Evolutionary conservation across 2,329 filamentous ascomycete genomes (phyloP), one percentile per base, ranked within the genome.

Genomic region (Cercospora zeae-maydis): DNA sequence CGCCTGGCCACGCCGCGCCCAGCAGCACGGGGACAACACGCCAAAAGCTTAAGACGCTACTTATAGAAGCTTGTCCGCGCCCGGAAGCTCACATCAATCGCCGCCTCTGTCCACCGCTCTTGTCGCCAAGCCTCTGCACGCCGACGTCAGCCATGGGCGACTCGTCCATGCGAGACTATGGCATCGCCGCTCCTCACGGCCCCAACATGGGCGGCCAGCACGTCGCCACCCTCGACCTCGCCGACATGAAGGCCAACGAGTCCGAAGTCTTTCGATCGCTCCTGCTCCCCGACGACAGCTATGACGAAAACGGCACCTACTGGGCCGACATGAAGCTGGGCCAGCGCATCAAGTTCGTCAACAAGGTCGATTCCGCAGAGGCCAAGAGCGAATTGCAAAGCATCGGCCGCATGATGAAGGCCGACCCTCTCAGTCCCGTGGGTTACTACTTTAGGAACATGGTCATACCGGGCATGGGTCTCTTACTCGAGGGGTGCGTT

Each of bases 391-490:
- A 98, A 79, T 79, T 89, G 42, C 73, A 71, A 21, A 79, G 79
- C 36, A 88, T 95, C 67, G 89, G 90, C 80, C 68, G 77, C 34
- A 96, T 96, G 90, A 84, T 91, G 73, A 96, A 96, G 81, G 82
- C 87, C 60, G 92, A 97, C 73, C 92, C 93, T 31, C 82, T 97
- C 14, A 90, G 88, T 60, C 92, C 93, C 0, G 61, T 98, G n/a
- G 81, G 83, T 24, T 95, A 88, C 83, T 98, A 98, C 77, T 89
- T 96, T 75, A 86, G 87, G 73, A 95, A 96, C 75, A 93, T 93
- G 78, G 89, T 97, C 59, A 86, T 98, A 63, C 93, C 93, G 55
- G 93, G 93, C 78, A 92, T 92, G 68, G 93, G 93, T 75, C 86
- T 98, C 57, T 89, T 92, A 75, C 85, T 98, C 30, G 93, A 98